Evolutionary conservation across 2,329 filamentous ascomycete species (phyloP).

Genomic region (Ophiocordyceps polyrhachis-furcata): DNA sequence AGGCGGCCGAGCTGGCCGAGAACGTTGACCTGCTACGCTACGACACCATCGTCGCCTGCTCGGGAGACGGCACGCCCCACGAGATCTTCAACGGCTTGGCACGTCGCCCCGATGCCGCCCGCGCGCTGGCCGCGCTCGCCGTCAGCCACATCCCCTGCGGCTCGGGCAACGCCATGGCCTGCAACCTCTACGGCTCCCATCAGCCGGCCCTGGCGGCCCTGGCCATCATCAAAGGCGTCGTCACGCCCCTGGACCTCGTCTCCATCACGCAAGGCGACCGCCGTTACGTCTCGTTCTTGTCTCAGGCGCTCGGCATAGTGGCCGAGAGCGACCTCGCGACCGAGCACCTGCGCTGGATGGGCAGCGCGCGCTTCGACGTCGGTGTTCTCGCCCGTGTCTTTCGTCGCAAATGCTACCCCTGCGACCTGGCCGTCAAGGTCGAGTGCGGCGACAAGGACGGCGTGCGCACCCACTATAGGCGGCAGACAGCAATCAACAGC

Average conservation of each 20-base stretch:
- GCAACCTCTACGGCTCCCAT: conserved; percentile 71
- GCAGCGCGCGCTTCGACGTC: conserved; percentile 63
- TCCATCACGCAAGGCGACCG: conserved; percentile 68
- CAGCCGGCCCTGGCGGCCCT: conserved; percentile 60
- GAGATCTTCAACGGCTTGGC: conserved; percentile 91
- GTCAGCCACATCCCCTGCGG: conserved; percentile 82
- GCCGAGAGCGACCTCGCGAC: conserved; percentile 83
- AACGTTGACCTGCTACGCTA: conserved; percentile 60
- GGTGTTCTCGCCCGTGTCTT: conserved; percentile 66
- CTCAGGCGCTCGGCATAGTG: conserved; percentile 74
- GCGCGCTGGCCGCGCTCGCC: conserved; percentile 58
- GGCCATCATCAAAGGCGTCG: conserved; percentile 68
- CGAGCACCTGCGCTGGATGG: conserved; percentile 88
- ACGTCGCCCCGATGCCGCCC: conserved; percentile 52
- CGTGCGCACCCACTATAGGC: conserved; percentile 55
- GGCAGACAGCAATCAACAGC: conserved; percentile 18
- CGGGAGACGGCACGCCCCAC: conserved; percentile 78
- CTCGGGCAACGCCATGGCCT: conserved; percentile 83
- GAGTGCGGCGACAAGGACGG: conserved; percentile 50
- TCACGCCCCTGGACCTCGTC: conserved; percentile 69
- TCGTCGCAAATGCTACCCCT: conserved; percentile 64
- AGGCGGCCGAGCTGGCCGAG: conserved; percentile 61
- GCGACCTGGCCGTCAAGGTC: conserved; percentile 71
- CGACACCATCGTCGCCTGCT: conserved; percentile 76
- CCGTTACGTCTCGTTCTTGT: conserved; percentile 71